Evolutionary conservation across 257 asterid species (phyloP), one percentile per base, ranked within the genome.

Genomic region (Nemophila menziesii): DNA sequence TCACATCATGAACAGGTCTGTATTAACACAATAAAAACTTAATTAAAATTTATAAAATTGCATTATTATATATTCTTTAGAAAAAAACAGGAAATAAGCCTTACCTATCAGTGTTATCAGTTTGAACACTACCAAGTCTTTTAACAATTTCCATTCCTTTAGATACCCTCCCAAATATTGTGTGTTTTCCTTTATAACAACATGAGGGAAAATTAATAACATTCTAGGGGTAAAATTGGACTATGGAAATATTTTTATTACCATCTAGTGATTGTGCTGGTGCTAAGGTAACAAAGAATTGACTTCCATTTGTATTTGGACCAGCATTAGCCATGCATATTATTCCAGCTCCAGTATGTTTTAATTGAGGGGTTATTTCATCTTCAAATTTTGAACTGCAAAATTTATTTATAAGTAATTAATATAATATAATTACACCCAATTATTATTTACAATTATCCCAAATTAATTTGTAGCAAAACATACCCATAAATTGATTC

Each of bases 321-420:
- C 99, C 99, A 46, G 99, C 99, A 79, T 85, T 85, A 16, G 99
- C 99, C 99, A 85, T 85, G 62, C 94, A 90, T 66, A 90, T 29
- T 64, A 90, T 77, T 36, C 99, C 99, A 51, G 96, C 99, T 49
- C 99, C 99, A 0, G 99, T 85, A 61, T 90, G 96, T 77, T 90
- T 90, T 63, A 90, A 64, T 62, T 85, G 80, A 54, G 77, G 70
- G 39, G 49, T 69, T 42, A 81, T 75, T 78, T 90, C 99, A 42
- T 90, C 99, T 1, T 85, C 99, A 64, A 85, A 90, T 70, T 85
- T 92, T 46, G 81, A 65, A 38, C 97, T 87, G 78, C 72, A 64
- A 56, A 19, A n/a, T n/a, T n/a, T n/a, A n/a, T n/a, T n/a, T 14
- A 39, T 16, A 42, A 40, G 0, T 14, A 56, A 36, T 56, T 26